phyloP scores from a whole-genome alignment of 345 rosid species.

The Citrus hindsii region DNA sequence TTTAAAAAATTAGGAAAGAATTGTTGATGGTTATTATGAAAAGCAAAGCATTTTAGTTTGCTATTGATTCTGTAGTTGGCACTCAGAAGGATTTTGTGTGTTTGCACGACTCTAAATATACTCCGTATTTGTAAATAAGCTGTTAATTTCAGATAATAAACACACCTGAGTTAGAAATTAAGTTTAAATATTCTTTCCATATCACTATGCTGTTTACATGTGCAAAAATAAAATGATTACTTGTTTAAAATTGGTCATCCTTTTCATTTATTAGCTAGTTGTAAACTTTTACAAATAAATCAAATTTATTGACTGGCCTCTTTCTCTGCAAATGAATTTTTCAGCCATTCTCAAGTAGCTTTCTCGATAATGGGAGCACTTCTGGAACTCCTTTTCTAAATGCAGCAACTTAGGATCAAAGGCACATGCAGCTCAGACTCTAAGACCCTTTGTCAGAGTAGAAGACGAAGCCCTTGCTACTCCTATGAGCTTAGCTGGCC shows the following conservation, averaged over 20 bases:
- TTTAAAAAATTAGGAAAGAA: background rate
- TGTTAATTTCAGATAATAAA: background rate
- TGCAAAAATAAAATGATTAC: background rate
- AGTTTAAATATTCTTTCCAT: background rate
- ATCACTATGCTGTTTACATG: background rate
- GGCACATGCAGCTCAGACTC: background rate
- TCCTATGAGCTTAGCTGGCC: background rate
- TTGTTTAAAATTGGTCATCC: background rate
- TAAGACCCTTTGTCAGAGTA: background rate
- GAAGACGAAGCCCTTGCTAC: background rate
- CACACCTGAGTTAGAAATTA: background rate
- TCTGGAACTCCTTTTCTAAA: slow-evolving; percentile 50
- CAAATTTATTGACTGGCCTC: slow-evolving; percentile 7
- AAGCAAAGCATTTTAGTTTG: background rate
- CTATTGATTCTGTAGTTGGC: background rate
- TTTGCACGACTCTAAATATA: background rate
- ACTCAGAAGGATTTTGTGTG: background rate
- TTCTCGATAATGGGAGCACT: slow-evolving; percentile 56
- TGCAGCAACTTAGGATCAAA: slow-evolving; percentile 30
- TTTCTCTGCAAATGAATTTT: slow-evolving; percentile 16
- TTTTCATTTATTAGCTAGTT: background rate
- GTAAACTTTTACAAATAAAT: background rate
- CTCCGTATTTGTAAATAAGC: background rate
- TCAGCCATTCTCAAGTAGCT: slow-evolving; percentile 66
- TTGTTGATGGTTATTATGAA: background rate